Percentiles rank a stretch among this genome's conserved stretches.
Evolutionary conservation across 192 early-diverging fungal genomes (phyloP).

Genomic region (Backusella australiensis): DNA sequence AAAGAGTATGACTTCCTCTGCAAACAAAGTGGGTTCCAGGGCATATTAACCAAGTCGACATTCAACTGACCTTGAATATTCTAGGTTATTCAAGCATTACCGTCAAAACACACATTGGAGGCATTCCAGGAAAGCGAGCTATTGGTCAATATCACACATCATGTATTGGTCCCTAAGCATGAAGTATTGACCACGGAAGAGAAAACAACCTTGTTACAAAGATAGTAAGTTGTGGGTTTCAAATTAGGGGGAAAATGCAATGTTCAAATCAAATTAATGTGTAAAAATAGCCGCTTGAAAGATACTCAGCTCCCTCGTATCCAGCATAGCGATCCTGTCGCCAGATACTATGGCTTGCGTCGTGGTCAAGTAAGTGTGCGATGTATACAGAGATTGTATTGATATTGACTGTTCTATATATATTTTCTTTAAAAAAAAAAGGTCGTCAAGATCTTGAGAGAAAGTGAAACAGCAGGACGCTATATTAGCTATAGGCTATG

Average conservation of each 20-base stretch:
- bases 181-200: constrained; percentile 81
- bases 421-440: constrained; percentile 25
- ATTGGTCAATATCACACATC: constrained; percentile 96
- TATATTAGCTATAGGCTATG: constrained; percentile 97
- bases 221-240: constrained; percentile 70
- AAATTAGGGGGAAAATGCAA: background rate
- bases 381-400: background rate
- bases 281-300: constrained; percentile 70
- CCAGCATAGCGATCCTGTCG: constrained; percentile 83
- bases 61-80: background rate
- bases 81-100: constrained; percentile 65
- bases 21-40: constrained; percentile 61
- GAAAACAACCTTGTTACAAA: constrained; percentile 83
- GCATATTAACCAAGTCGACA: too few species aligned
- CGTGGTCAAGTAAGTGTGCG: constrained; percentile 58
- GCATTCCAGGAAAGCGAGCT: constrained; percentile 90
- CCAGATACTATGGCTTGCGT: constrained; percentile 93
- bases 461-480: constrained; percentile 95
- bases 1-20: constrained; percentile 78
- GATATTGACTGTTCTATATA: background rate
- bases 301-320: constrained; percentile 96
- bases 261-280: background rate
- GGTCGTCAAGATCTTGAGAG: constrained; percentile 93
- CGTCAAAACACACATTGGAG: constrained; percentile 73
- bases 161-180: constrained; percentile 94